These are phyloP conservation scores for Backusella circina DNA, from an alignment of 192 early-diverging fungal genomes.

Conservation along the genomic window DNA sequence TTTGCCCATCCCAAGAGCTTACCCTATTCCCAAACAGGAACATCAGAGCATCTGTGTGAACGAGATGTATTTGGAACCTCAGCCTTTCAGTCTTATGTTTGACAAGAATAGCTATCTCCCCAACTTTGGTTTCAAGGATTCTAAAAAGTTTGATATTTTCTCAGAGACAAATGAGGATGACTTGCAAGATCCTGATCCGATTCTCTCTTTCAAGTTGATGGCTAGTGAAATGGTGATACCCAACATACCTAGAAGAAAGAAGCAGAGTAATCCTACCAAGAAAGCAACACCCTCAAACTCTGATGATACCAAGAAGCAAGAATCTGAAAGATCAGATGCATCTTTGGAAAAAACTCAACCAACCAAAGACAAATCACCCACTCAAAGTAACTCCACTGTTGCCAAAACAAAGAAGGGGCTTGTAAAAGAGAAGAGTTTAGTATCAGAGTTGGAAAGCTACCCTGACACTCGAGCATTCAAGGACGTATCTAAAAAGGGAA, in stretches of 20 bases:
- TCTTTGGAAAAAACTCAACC: not conserved
- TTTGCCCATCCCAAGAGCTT: not conserved
- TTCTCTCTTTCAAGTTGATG: not conserved
- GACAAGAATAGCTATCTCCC: not conserved
- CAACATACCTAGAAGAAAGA: not conserved
- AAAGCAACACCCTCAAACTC: not conserved
- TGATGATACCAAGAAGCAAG: not conserved
- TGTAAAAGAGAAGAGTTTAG: not conserved
- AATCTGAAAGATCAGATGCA: not conserved
- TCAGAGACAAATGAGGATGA: not conserved
- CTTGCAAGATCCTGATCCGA: not conserved
- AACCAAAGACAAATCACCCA: not conserved
- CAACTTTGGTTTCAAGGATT: constrained; percentile 4
- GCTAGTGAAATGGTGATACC: not conserved
- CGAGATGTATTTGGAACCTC: not conserved
- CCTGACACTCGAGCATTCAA: not conserved
- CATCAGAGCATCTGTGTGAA: not conserved
- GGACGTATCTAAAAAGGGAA: not conserved
- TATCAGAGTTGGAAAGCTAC: not conserved
- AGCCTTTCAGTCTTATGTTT: not conserved
- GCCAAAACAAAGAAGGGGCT: not conserved
- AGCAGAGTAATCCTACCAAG: not conserved
- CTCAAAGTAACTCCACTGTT: not conserved
- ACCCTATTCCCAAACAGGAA: not conserved
- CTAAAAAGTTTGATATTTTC: not conserved